phyloP scores from a whole-genome alignment of 1,284 basidiomycete species.

The Polyporus tsugae region DNA sequence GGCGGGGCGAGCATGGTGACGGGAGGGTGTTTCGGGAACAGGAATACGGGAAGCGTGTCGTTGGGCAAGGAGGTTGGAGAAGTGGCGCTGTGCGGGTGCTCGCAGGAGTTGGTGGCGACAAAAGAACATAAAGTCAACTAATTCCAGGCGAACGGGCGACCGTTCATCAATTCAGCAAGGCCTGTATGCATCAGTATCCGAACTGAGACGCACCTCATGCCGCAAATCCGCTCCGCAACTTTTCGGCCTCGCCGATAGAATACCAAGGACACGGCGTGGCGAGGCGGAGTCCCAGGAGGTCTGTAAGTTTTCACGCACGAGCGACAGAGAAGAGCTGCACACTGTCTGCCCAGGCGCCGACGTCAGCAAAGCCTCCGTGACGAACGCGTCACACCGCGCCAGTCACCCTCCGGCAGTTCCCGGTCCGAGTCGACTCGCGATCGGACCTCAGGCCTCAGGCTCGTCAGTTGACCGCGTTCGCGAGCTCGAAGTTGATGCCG shows the following conservation, averaged over 20 bases:
- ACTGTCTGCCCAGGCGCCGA: slow-evolving; percentile 13
- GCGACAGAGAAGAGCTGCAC: slow-evolving; percentile 8
- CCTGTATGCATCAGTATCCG: background rate
- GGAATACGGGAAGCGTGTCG: slow-evolving; percentile 16
- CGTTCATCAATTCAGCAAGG: slow-evolving; percentile 11
- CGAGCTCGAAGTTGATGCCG: background rate
- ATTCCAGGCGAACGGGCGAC: slow-evolving; percentile 1
- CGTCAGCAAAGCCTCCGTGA: slow-evolving; percentile 23
- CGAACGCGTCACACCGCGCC: slow-evolving; percentile 11
- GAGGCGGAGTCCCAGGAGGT: background rate
- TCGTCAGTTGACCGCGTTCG: slow-evolving; percentile 4
- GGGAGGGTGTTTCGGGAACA: background rate
- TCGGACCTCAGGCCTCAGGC: too few species aligned
- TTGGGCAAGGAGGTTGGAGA: slow-evolving; percentile 24
- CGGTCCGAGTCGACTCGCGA: too few species aligned
- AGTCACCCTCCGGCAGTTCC: slow-evolving; percentile 9
- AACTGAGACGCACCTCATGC: slow-evolving; percentile 40
- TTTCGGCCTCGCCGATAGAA: slow-evolving; percentile 15
- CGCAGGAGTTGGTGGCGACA: slow-evolving; percentile 45
- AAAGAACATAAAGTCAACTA: slow-evolving; percentile 47
- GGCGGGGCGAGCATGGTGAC: slow-evolving; percentile 21
- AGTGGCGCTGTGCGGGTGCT: slow-evolving; percentile 38
- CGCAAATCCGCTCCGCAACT: slow-evolving; percentile 29
- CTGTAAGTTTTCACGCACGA: slow-evolving; percentile 18
- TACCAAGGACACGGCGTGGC: slow-evolving; percentile 9